phyloP scores from a whole-genome alignment of 2,329 filamentous ascomycete genomes.

The Lasiodiplodia gonubiensis region DNA sequence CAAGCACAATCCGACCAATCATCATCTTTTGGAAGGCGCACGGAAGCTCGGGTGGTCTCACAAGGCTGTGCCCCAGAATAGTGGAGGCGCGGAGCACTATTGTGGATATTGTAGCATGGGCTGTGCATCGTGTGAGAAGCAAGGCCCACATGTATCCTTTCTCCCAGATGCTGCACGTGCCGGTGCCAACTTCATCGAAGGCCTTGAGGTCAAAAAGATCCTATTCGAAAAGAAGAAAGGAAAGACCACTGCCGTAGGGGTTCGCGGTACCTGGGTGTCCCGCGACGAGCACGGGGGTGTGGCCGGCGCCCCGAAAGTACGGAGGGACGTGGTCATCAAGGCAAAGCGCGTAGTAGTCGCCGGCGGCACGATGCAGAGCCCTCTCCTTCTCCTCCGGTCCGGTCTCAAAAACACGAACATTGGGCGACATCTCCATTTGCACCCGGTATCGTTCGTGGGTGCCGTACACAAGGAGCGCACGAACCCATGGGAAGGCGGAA shows the following conservation, averaged over 20 bases:
- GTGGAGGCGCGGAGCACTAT: conserved; percentile 72
- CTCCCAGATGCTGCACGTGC: conserved; percentile 78
- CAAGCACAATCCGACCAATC: conserved; percentile 75
- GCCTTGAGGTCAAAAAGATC: conserved; percentile 73
- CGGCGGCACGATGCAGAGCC: conserved; percentile 76
- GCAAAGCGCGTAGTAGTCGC: conserved; percentile 84
- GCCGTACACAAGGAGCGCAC: conserved; percentile 74
- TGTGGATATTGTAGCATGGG: conserved; percentile 69
- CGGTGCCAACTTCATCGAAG: conserved; percentile 83
- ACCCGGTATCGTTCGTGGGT: conserved; percentile 66
- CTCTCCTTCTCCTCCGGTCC: conserved; percentile 76
- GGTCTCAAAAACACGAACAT: conserved; percentile 82
- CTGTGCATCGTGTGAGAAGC: conserved; percentile 72
- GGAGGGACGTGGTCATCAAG: conserved; percentile 70
- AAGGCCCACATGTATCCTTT: conserved; percentile 77
- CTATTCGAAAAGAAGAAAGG: conserved; percentile 66
- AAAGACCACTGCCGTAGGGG: conserved; percentile 67
- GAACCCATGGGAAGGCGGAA: conserved; percentile 69
- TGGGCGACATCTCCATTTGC: conserved; percentile 79
- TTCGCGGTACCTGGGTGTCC: conserved; percentile 77
- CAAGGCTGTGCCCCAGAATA: conserved; percentile 78
- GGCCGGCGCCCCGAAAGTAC: conserved; percentile 57
- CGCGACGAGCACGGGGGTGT: conserved; percentile 68
- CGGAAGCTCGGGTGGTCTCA: conserved; percentile 74
- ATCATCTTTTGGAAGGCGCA: conserved; percentile 74